Base-by-base conservation (phyloP, 2,329 filamentous ascomycete species). In the Monilinia vaccinii-corymbosi region DNA sequence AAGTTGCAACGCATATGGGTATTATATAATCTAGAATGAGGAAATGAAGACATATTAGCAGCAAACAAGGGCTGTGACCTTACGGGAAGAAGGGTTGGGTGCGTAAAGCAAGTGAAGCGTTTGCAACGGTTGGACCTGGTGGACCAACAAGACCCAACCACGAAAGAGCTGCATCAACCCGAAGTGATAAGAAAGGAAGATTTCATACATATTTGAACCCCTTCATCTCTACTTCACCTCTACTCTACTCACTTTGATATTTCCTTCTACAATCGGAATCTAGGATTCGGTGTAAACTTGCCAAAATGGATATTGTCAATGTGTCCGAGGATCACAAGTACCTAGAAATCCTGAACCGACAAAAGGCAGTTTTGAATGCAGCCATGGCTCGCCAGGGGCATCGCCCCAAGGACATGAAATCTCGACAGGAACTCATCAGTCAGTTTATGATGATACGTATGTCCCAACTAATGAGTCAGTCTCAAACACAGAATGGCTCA, bases 281-380 rank as follows among this genome's bases (percentile, higher is more conserved):
- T 6, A 21, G 18, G 4, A 8, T 42, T 11, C 5, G 4, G 13
- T 18, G 14, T 18, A 16, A 11, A n/a, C 21, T 25, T 47, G 23
- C 21, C 49, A 48, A 59, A 42, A 62, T 63, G 61, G 48, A 62
- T 36, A 36, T 45, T 45, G 25, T 55, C 9, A 44, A 62, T 52
- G 58, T 60, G 23, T 60, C 61, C 9, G 49, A 56, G 9, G 40
- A 57, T 31, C 4, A 14, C 13, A 21, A 60, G 38, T 57, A 57
- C 23, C 18, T 57, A 5, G 3, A 62, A 16, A 3, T 55, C 11
- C 16, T 62, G 18, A 10, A 36, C 11, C 11, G 13, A 44, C 58
- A 53, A 25, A 57, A 58, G 31, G n/a, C 16, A 23, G 32, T 13
- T 32, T 23, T 58, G 31, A 57, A 58, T 11, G 44, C 52, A 14